Evolutionary conservation across 371 early-diverging fungal genomes (phyloP).

Genomic region (Massospora cicadina): DNA sequence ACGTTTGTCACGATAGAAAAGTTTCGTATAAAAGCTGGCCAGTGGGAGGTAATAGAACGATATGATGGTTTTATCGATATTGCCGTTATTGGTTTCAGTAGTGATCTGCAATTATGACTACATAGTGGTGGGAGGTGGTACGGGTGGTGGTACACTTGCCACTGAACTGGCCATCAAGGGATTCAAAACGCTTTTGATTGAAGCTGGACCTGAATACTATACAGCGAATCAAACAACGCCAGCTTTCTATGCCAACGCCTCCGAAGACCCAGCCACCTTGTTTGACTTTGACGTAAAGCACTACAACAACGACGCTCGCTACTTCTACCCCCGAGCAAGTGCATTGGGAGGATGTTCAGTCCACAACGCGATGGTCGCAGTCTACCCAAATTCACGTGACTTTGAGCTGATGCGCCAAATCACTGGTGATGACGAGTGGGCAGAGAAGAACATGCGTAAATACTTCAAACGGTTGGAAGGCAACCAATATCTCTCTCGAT

Average conservation of each 20-base stretch:
- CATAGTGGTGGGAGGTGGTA: conserved; percentile 11
- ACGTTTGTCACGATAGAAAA: no score
- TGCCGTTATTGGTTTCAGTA: no score
- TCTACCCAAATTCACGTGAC: background rate
- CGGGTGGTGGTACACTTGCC: background rate
- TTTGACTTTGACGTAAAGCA: background rate
- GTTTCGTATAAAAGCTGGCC: no score
- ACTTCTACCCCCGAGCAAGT: no score
- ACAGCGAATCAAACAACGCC: no score
- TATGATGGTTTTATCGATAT: no score
- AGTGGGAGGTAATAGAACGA: no score
- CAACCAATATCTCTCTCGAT: conserved; percentile 4
- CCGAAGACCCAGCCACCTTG: background rate
- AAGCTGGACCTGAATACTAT: conserved; percentile 4
- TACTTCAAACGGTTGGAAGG: no score
- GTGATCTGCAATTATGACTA: no score
- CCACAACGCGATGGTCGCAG: conserved; percentile 5
- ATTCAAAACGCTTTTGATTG: conserved; percentile 9
- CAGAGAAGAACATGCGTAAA: no score
- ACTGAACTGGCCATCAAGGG: conserved; percentile 3
- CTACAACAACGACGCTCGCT: background rate
- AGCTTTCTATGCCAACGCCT: background rate
- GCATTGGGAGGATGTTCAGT: conserved; percentile 3
- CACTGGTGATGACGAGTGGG: background rate
- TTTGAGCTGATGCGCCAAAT: no score